A percentile compares a stretch with the other conserved stretches of the same genome.
Evolutionary conservation across 352 stramenopile genomes (phyloP).

Genomic region (Phytophthora pistaciae): DNA sequence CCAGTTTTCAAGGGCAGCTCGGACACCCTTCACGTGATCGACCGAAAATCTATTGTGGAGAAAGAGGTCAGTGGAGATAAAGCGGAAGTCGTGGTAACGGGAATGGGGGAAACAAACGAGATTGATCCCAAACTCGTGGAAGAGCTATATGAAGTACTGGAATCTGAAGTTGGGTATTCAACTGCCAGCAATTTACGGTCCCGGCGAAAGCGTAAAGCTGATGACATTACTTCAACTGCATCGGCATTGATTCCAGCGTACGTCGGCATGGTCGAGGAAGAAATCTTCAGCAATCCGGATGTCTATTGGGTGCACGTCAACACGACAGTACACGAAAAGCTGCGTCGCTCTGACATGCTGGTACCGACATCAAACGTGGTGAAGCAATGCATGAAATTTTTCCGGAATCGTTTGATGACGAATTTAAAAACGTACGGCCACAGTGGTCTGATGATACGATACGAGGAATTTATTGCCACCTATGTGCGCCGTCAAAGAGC

Average conservation of each 20-base stretch:
- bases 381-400: constrained; percentile 38
- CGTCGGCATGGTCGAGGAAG: constrained; percentile 65
- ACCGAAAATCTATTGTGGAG: constrained; percentile 52
- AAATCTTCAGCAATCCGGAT: constrained; percentile 53
- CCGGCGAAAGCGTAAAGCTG: constrained; percentile 31
- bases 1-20: constrained; percentile 36
- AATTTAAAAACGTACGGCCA: constrained; percentile 50
- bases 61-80: constrained; percentile 31
- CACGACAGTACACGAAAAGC: constrained; percentile 41
- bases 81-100: constrained; percentile 32
- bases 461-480: constrained; percentile 64
- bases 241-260: constrained; percentile 52
- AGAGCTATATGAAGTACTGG: constrained; percentile 40
- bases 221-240: constrained; percentile 13
- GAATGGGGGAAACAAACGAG: constrained; percentile 12
- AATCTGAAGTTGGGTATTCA: constrained; percentile 29
- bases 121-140: constrained; percentile 35
- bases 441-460: constrained; percentile 56
- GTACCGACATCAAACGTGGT: constrained; percentile 61
- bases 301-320: constrained; percentile 50
- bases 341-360: constrained; percentile 46
- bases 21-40: constrained; percentile 42
- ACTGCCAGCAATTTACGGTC: not conserved
- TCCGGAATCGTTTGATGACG: constrained; percentile 47
- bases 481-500: constrained; percentile 45